These are phyloP conservation scores for Globisporangium viniferum DNA, from an alignment of 352 stramenopile genomes.

Conservation along the genomic window DNA sequence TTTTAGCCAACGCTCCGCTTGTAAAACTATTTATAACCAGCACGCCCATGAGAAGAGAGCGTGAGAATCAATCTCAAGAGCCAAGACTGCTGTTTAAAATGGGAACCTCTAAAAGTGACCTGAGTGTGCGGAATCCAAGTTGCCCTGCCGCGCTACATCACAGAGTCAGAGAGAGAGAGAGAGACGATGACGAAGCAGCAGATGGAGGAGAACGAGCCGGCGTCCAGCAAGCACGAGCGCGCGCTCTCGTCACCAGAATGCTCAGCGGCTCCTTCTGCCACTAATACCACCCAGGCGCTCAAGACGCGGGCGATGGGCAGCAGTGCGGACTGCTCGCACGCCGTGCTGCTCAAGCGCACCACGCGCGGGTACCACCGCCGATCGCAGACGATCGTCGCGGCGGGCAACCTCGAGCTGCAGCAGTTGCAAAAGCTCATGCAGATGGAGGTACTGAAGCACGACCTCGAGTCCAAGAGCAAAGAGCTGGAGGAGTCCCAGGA, in stretches of 20 bases:
- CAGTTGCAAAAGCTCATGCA: slow-evolving; percentile 35
- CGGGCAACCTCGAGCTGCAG: slow-evolving; percentile 31
- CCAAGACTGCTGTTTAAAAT: not conserved
- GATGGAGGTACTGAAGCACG: slow-evolving; percentile 43
- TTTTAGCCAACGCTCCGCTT: not conserved
- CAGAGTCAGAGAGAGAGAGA: not conserved
- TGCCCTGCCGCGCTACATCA: not conserved
- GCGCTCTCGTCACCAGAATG: not conserved
- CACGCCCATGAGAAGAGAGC: too few species aligned
- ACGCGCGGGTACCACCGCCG: slow-evolving; percentile 22
- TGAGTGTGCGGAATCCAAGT: not conserved
- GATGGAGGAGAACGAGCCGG: not conserved
- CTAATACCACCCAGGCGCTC: not conserved
- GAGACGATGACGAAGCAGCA: not conserved
- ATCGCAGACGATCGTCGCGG: slow-evolving; percentile 34
- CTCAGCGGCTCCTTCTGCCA: not conserved
- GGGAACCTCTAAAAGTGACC: not conserved
- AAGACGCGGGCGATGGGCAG: not conserved
- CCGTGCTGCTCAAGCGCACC: slow-evolving; percentile 8
- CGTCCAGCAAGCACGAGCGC: not conserved
- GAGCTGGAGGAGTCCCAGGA: slow-evolving; percentile 47
- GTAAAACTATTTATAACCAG: not conserved
- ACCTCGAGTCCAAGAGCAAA: slow-evolving; percentile 46
- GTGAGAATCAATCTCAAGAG: not conserved
- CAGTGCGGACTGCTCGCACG: slow-evolving; percentile 1